A percentile compares a stretch with the other conserved stretches of the same genome.
Evolutionary conservation across 495 filamentous ascomycete species (phyloP).

Genomic region (Hyaloscypha bicolor): DNA sequence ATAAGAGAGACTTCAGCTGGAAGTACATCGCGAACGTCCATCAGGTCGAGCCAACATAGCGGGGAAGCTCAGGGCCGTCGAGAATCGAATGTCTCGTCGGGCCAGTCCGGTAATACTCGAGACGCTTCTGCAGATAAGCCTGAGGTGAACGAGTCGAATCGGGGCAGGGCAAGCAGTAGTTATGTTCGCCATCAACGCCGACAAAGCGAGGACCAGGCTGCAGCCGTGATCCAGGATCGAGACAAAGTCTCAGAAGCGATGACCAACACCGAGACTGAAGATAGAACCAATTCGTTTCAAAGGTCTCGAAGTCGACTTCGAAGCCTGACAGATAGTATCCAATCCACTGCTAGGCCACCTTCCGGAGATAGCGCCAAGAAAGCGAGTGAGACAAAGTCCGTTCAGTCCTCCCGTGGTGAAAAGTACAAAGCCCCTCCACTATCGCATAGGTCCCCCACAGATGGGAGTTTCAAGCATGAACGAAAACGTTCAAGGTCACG

Average conservation of each 20-base stretch:
- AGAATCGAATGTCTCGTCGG: background rate
- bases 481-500: background rate
- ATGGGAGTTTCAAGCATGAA: background rate
- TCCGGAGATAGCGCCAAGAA: background rate
- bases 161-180: background rate
- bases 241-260: background rate
- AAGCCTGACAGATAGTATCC: background rate
- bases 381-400: background rate
- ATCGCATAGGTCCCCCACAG: conserved; percentile 2
- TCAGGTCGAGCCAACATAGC: background rate
- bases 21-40: conserved; percentile 10
- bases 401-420: background rate
- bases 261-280: background rate
- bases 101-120: conserved; percentile 1
- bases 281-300: background rate
- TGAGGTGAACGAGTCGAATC: background rate
- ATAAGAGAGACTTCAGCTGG: conserved; percentile 13
- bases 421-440: background rate
- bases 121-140: background rate
- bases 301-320: conserved; percentile 6
- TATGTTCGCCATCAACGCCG: conserved; percentile 8
- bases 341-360: background rate
- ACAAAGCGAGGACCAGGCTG: conserved; percentile 14
- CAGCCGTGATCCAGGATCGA: conserved; percentile 2
- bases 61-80: background rate